These are phyloP conservation scores for Lecanoromycetidae sp. DNA, from an alignment of 2,329 filamentous ascomycete genomes.

Conservation along the genomic window DNA sequence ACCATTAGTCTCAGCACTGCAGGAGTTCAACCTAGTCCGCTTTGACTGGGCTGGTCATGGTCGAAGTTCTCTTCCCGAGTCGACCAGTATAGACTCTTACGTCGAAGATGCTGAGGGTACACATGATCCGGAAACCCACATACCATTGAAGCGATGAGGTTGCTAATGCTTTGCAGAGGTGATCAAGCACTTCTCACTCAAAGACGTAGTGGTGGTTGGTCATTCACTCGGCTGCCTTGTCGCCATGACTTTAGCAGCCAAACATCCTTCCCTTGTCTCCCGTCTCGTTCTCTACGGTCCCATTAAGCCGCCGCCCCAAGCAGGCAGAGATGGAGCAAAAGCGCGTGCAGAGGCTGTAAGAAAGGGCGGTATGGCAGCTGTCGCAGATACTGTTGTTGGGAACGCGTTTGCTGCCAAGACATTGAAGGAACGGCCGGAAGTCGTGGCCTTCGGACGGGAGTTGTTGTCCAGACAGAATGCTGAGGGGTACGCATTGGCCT, in stretches of 20 bases:
- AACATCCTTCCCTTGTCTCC: neutral
- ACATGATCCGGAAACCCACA: neutral
- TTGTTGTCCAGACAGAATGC: neutral
- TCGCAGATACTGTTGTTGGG: neutral
- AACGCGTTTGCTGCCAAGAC: neutral
- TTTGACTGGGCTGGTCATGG: constrained; percentile 1
- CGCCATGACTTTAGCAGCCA: neutral
- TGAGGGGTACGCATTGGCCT: neutral
- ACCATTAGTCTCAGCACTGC: neutral
- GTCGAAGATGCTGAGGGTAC: neutral
- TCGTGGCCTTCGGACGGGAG: neutral
- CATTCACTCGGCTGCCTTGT: constrained; percentile 1
- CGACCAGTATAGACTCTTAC: neutral
- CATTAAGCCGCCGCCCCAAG: neutral
- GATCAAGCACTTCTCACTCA: neutral
- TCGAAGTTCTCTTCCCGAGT: neutral
- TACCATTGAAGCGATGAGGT: neutral
- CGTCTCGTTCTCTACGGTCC: neutral
- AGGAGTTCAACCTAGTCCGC: neutral
- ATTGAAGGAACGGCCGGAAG: neutral
- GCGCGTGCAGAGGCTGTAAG: neutral
- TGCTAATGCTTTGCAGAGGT: neutral
- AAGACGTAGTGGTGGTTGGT: neutral
- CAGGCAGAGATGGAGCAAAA: neutral
- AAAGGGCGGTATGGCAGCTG: constrained; percentile 1